Evolutionary conservation across 2,329 filamentous ascomycete species (phyloP), one percentile per base, ranked within the genome.

Genomic region (Zopfia rhizophila): DNA sequence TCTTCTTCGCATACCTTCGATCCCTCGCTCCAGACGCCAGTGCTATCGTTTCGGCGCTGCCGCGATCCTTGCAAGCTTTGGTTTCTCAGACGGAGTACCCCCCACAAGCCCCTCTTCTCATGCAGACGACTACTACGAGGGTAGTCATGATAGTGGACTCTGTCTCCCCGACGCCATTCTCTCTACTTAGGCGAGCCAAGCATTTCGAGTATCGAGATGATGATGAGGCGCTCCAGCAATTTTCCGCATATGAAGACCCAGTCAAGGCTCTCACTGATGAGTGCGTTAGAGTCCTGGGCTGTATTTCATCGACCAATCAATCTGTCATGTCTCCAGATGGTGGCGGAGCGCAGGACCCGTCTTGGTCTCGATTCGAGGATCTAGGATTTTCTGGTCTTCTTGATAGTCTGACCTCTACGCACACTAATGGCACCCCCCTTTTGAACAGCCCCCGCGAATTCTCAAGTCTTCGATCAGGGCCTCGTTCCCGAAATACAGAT

Each of bases 141-240:
- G 91, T 99, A 4, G 87, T 96, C 49, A 97, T 99, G 92, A 92
- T 97, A 55, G 94, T 99, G 14, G 90, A 97, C 58, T 86, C 87
- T 0, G 93, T 99, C 24, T 99, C 94, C 0, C 91, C 94, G 0
- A 97, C 92, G 0, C 94, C 94, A 0, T 97, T 97, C 72, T 83
- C 94, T 3, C 81, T 99, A 10, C 78, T 99, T 30, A 89, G 94
- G 50, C 86, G 94, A 58, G 91, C 92, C 32, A 96, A 90, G 68
- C 89, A 97, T 69, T 97, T 99, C 69, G 89, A 97, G 72, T 99
- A 97, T 68, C 86, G 92, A 48, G 91, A 96, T 54, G 88, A 91
- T 33, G 91, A 97, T 66, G 79, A 79, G 53, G 89, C 89, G n/a
- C 75, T 99, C 40, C 89, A 91, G 61, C 84, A 89, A 49, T 97